Conservation (phyloP, 495 filamentous ascomycete species). For the Trichoderma reesei region DNA sequence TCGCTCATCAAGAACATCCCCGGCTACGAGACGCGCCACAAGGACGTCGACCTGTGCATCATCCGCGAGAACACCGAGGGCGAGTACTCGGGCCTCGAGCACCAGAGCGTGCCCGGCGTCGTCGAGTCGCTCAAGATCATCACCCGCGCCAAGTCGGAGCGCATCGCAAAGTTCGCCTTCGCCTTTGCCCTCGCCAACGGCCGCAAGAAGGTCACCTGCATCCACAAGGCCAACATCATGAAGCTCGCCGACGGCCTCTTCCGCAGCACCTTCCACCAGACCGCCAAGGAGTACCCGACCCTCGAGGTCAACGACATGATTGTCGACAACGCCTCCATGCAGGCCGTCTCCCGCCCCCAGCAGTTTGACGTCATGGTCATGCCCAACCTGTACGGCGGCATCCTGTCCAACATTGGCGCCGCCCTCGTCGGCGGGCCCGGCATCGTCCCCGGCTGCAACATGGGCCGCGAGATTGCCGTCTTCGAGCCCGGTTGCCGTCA, state of each 20-base stretch:
- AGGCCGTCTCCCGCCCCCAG: constrained; percentile 88
- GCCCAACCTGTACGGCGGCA: constrained; percentile 98
- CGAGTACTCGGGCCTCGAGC: constrained; percentile 96
- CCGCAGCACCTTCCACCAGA: constrained; percentile 88
- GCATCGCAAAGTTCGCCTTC: constrained; percentile 97
- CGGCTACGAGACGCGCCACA: constrained; percentile 92
- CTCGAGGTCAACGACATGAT: constrained; percentile 97
- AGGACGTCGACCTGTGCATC: constrained; percentile 94
- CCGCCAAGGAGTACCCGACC: constrained; percentile 86
- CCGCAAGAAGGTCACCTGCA: constrained; percentile 96
- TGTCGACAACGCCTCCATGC: constrained; percentile 99
- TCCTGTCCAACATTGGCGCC: constrained; percentile 96
- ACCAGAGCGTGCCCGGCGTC: constrained; percentile 93
- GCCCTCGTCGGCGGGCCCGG: constrained; percentile 97
- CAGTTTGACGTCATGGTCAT: constrained; percentile 99
- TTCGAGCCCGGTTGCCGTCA: constrained; percentile 98
- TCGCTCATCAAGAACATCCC: constrained; percentile 99
- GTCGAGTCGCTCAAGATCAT: constrained; percentile 99
- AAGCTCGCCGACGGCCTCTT: constrained; percentile 98
- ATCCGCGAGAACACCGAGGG: constrained; percentile 99
- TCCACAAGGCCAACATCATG: constrained; percentile 99
- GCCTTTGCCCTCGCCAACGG: constrained; percentile 96
- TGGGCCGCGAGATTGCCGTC: constrained; percentile 95
- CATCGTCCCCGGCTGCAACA: constrained; percentile 97
- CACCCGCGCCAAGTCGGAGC: constrained; percentile 95